Conservation (phyloP, 306 rosid species). For the Delonix regia region DNA sequence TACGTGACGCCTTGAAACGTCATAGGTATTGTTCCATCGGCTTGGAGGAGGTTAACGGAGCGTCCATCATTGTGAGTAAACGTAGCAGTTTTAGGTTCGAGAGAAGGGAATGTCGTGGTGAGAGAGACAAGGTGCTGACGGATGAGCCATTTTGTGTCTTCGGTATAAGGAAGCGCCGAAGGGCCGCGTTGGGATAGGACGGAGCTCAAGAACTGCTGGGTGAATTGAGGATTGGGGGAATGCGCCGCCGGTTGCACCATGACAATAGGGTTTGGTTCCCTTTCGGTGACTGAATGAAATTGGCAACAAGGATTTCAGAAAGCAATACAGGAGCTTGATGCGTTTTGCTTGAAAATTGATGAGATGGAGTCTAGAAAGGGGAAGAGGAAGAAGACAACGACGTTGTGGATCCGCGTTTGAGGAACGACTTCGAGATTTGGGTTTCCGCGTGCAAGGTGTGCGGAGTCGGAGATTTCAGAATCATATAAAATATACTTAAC, state of each 20-base stretch:
- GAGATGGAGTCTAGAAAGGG: background rate
- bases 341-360: background rate
- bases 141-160: constrained; percentile 88
- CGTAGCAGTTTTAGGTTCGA: constrained; percentile 82
- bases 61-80: constrained; percentile 98
- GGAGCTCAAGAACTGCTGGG: constrained; percentile 80
- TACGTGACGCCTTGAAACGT: constrained; percentile 72
- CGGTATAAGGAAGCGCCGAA: constrained; percentile 79
- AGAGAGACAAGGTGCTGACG: constrained; percentile 83
- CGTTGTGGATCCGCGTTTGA: background rate
- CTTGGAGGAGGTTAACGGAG: constrained; percentile 87
- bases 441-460: background rate
- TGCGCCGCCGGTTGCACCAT: constrained; percentile 49
- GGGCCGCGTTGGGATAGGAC: constrained; percentile 99
- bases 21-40: constrained; percentile 89
- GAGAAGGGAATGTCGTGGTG: constrained; percentile 61
- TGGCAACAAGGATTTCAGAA: background rate
- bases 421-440: background rate
- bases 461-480: background rate
- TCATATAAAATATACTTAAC: background rate
- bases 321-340: background rate
- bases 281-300: background rate
- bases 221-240: constrained; percentile 51
- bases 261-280: background rate
- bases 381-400: background rate